phyloP scores from a whole-genome alignment of 1,139 yeast genomes.

The Suhomyces yuchorum region DNA sequence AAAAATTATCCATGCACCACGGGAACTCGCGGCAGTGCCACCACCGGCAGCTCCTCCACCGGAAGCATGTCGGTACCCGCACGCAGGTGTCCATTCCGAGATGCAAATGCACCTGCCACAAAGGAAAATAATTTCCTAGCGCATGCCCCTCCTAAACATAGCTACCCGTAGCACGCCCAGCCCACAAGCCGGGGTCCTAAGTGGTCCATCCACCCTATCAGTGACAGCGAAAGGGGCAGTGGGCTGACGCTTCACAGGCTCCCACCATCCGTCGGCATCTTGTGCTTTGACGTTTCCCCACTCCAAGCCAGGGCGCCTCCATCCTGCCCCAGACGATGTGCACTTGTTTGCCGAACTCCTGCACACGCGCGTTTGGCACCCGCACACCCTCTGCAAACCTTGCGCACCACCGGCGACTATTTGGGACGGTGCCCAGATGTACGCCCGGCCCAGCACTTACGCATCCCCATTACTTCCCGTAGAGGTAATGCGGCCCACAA shows the following conservation, averaged over 20 bases:
- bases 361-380: neutral
- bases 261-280: no score
- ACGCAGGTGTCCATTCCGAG: no score
- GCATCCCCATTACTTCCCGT: conserved; percentile 3
- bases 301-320: neutral
- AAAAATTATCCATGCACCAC: neutral
- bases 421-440: neutral
- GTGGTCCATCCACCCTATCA: no score
- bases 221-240: no score
- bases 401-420: neutral
- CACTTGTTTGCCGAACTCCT: neutral
- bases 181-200: no score
- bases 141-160: no score
- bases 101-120: no score
- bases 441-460: conserved; percentile 3
- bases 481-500: conserved; percentile 8
- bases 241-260: no score
- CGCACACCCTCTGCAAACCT: neutral
- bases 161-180: no score
- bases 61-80: no score
- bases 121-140: no score
- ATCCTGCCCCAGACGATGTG: neutral
- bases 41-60: neutral
- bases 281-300: neutral
- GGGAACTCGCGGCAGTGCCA: neutral